These are phyloP conservation scores for Acanthamoeba healyi DNA, from an alignment of 208 protist species.

Conservation along the genomic window DNA sequence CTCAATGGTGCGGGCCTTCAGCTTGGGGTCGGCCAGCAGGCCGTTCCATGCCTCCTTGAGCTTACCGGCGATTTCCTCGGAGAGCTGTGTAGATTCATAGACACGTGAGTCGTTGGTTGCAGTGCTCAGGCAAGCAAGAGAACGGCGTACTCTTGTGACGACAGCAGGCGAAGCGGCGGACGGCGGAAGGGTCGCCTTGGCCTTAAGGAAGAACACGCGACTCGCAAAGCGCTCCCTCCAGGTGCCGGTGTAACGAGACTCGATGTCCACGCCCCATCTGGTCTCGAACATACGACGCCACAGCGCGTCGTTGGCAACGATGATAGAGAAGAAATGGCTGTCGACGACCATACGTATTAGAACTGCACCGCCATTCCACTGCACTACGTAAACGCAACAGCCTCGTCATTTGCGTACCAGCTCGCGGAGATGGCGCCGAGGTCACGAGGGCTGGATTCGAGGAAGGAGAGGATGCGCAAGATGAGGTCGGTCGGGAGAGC, in stretches of 20 bases:
- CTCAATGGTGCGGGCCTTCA: neutral
- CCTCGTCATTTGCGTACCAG: neutral
- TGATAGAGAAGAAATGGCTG: constrained; percentile 65
- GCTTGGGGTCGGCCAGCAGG: constrained; percentile 7
- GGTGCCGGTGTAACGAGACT: neutral
- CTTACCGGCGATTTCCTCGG: neutral
- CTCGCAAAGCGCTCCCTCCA: constrained; percentile 62
- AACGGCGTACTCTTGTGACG: neutral
- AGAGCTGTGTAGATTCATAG: neutral
- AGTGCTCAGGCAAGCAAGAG: neutral
- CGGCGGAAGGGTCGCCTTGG: neutral
- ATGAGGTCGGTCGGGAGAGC: constrained; percentile 49
- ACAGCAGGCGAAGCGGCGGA: neutral
- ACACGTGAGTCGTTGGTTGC: neutral
- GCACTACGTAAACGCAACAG: too few species aligned
- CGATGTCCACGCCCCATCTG: constrained; percentile 15
- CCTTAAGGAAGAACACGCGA: constrained; percentile 8
- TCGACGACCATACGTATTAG: too few species aligned
- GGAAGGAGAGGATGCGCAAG: constrained; percentile 54
- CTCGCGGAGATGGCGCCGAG: constrained; percentile 5
- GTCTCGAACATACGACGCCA: constrained; percentile 49
- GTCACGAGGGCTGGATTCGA: constrained; percentile 36
- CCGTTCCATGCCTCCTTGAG: constrained; percentile 6
- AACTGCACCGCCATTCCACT: too few species aligned
- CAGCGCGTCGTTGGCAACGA: constrained; percentile 21